phyloP scores from a whole-genome alignment of 2,329 filamentous ascomycete genomes.

The Byssothecium circinans region DNA sequence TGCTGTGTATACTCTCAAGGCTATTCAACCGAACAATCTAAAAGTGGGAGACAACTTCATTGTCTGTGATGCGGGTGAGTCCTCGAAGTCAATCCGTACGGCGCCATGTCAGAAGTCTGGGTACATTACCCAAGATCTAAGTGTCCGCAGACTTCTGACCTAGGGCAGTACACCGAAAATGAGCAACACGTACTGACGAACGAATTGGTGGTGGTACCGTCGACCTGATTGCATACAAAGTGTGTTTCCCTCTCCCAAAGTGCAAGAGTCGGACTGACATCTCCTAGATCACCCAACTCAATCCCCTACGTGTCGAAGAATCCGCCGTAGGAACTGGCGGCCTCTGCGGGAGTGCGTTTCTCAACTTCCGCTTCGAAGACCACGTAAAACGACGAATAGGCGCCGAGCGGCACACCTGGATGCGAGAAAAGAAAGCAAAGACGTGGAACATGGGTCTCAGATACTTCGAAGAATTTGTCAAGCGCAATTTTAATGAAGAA shows the following conservation, averaged over 20 bases:
- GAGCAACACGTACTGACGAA: slow-evolving; percentile 5
- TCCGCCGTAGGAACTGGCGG: slow-evolving; percentile 78
- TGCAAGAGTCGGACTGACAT: neutral
- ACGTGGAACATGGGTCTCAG: slow-evolving; percentile 73
- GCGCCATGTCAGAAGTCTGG: neutral
- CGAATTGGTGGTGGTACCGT: slow-evolving; percentile 58
- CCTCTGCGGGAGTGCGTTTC: slow-evolving; percentile 74
- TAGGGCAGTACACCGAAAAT: neutral
- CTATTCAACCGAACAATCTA: slow-evolving; percentile 74
- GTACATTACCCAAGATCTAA: too few relatives aligned
- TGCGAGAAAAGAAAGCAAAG: slow-evolving; percentile 76
- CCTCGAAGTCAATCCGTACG: neutral
- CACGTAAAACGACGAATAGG: slow-evolving; percentile 71
- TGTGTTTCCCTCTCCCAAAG: neutral
- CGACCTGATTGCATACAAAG: slow-evolving; percentile 75
- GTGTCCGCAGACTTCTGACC: neutral
- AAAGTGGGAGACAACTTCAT: slow-evolving; percentile 66
- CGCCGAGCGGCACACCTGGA: slow-evolving; percentile 67
- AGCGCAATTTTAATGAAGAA: slow-evolving; percentile 79
- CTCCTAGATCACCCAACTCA: slow-evolving; percentile 66
- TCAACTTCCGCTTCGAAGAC: slow-evolving; percentile 81
- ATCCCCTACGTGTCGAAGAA: slow-evolving; percentile 73
- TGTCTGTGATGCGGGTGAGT: slow-evolving; percentile 56
- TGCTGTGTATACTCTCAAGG: slow-evolving; percentile 77
- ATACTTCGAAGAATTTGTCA: slow-evolving; percentile 84